Conservation (phyloP, 495 filamentous ascomycete species). For the Diplogelasinospora grovesii region DNA sequence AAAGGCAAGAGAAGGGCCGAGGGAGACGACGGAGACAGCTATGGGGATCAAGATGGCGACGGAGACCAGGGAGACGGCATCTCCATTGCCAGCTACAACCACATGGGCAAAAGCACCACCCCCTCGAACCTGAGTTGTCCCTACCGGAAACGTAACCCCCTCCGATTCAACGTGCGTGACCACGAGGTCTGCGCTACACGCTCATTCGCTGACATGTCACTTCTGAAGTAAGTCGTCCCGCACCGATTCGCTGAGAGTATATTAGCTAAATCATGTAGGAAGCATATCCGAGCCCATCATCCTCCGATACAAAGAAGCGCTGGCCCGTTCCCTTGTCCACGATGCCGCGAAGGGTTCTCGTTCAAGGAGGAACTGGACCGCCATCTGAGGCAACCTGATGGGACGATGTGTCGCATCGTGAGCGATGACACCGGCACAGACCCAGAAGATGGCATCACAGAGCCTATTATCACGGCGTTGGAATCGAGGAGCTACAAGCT, state of each 20-base stretch:
- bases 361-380: slow-evolving; percentile 21
- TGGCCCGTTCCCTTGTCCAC: slow-evolving; percentile 21
- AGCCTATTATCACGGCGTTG: slow-evolving; percentile 24
- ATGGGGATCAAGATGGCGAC: slow-evolving; percentile 14
- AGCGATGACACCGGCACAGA: slow-evolving; percentile 20
- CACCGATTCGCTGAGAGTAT: no score
- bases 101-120: slow-evolving; percentile 6
- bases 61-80: slow-evolving; percentile 11
- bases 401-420: slow-evolving; percentile 17
- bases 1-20: slow-evolving; percentile 27
- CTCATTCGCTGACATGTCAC: slow-evolving; percentile 28
- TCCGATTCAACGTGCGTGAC: slow-evolving; percentile 30
- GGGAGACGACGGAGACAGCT: slow-evolving; percentile 17
- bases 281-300: slow-evolving; percentile 28
- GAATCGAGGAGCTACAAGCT: slow-evolving; percentile 21
- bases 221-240: slow-evolving; percentile 24
- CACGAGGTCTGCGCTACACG: slow-evolving; percentile 27
- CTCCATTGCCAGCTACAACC: slow-evolving; percentile 7
- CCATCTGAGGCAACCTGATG: slow-evolving; percentile 18
- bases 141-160: slow-evolving; percentile 32
- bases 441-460: slow-evolving; percentile 25
- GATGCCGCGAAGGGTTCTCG: slow-evolving; percentile 22
- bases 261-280: slow-evolving; percentile 8
- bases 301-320: slow-evolving; percentile 24
- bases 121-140: slow-evolving; percentile 27